Base-by-base conservation (phyloP, 2,329 filamentous ascomycete species). In the Dothidotthia symphoricarpi region DNA sequence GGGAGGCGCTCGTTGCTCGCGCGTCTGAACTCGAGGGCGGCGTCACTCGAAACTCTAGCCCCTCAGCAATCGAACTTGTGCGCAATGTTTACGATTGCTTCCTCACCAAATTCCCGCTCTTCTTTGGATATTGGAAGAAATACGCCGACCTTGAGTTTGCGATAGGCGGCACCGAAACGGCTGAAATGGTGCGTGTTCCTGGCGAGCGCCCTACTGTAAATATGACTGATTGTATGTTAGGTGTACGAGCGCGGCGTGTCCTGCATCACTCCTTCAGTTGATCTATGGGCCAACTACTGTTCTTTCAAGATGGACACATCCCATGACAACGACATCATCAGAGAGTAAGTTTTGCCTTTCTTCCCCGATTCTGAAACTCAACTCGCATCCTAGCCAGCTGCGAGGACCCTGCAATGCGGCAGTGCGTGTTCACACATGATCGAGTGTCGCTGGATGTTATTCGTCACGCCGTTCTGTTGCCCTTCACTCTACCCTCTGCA, bases 121-220 rank as follows among this genome's bases (percentile, higher is more conserved):
- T 97, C 26, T 98, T 97, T 60, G 93, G 91, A 35, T 98, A 97
- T 73, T 98, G 93, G 93, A 97, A 97, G 75, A 97, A 96, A 67
- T 98, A 97, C 76, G 93, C 93, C 61, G 91, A 97, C 60, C 77
- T 95, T 49, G 93, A 98, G 63, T 98, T 98, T 71, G 89, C 89
- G 34, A 95, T 98, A 51, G 89, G 89, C 4, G 93, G 93, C 13
- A 94, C 93, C 4, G 93, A 98, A 73, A 91, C 91, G 28, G 93
- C 93, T 36, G 93, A 97, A 69, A 94, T 96, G 86, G 89, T 95
- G 68, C 60, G 36, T 45, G 19, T 5, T 11, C 28, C 19, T 17
- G 31, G 3, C 13, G 30, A 16, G 24, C 7, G 2, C n/a, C 16
- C 4, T 15, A 19, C 11, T 15, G 22, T 9, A 16, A n/a, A 28